Conservation (phyloP, 768 basidiomycete genomes). For the Mycena belliarum region DNA sequence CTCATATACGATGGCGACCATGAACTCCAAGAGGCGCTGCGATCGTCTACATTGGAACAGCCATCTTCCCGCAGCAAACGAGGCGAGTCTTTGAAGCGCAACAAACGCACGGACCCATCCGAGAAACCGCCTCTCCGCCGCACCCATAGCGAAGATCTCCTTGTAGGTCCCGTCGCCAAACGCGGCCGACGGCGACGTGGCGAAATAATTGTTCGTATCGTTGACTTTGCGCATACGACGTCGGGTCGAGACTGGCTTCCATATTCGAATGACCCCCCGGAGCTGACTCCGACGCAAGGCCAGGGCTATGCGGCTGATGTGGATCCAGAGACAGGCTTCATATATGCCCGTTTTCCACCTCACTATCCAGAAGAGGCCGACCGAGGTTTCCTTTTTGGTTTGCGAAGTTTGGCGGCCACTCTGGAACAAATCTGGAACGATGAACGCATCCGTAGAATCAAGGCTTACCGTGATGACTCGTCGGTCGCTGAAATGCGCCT, state of each 20-base stretch:
- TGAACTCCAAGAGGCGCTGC: conserved; percentile 79
- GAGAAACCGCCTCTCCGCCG: conserved; percentile 60
- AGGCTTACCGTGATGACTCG: conserved; percentile 60
- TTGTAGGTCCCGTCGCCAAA: conserved; percentile 65
- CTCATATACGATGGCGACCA: conserved; percentile 97
- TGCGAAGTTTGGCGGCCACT: conserved; percentile 76
- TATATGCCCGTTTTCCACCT: conserved; percentile 93
- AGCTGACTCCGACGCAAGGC: conserved; percentile 46
- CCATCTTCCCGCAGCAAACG: conserved; percentile 71
- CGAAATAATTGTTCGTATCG: conserved; percentile 93
- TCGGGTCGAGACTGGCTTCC: conserved; percentile 90
- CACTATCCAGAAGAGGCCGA: conserved; percentile 89
- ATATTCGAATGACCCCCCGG: conserved; percentile 52
- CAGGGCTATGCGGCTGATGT: conserved; percentile 80
- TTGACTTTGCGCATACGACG: conserved; percentile 98
- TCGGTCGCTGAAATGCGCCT: conserved; percentile 49
- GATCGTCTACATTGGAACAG: conserved; percentile 60
- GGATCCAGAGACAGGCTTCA: conserved; percentile 78
- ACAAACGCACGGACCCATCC: conserved; percentile 33
- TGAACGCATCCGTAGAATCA: conserved; percentile 72
- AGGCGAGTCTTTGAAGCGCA: conserved; percentile 74
- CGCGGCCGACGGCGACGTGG: conserved; percentile 79
- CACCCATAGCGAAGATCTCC: conserved; percentile 78
- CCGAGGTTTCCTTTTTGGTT: conserved; percentile 89
- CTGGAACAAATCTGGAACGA: conserved; percentile 87